These are phyloP conservation scores for Trichoderma citrinoviride DNA, from an alignment of 2,329 filamentous ascomycete species.

Conservation along the genomic window DNA sequence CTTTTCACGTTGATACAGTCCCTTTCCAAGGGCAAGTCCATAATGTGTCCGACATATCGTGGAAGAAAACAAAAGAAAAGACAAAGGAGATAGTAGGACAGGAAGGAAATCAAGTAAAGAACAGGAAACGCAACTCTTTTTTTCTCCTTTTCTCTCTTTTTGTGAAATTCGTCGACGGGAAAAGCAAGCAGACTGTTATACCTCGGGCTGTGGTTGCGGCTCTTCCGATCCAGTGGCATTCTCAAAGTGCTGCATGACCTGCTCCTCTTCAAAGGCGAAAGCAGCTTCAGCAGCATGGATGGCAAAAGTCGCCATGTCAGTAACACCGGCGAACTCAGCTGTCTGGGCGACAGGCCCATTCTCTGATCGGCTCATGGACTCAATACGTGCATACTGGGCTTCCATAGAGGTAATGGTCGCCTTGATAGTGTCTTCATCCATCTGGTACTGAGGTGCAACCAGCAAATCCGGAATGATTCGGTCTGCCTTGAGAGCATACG, in stretches of 20 bases:
- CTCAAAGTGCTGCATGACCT: background rate
- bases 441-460: background rate
- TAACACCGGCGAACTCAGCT: slow-evolving; percentile 31
- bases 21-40: background rate
- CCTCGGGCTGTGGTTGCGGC: background rate
- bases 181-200: background rate
- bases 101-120: background rate
- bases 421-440: background rate
- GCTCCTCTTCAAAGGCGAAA: slow-evolving; percentile 21
- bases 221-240: background rate
- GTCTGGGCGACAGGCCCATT: slow-evolving; percentile 25
- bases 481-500: slow-evolving; percentile 28
- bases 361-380: slow-evolving; percentile 21
- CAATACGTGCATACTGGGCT: slow-evolving; percentile 24
- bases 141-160: background rate
- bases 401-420: slow-evolving; percentile 20
- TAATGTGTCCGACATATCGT: background rate
- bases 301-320: slow-evolving; percentile 30
- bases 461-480: slow-evolving; percentile 5
- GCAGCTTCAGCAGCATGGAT: slow-evolving; percentile 28
- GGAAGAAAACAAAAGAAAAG: background rate
- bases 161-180: background rate
- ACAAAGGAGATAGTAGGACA: no score
- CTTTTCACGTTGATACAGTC: background rate
- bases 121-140: no score